These are phyloP conservation scores for Hortiboletus flavorubellus DNA, from an alignment of 768 basidiomycete genomes.

Conservation along the genomic window DNA sequence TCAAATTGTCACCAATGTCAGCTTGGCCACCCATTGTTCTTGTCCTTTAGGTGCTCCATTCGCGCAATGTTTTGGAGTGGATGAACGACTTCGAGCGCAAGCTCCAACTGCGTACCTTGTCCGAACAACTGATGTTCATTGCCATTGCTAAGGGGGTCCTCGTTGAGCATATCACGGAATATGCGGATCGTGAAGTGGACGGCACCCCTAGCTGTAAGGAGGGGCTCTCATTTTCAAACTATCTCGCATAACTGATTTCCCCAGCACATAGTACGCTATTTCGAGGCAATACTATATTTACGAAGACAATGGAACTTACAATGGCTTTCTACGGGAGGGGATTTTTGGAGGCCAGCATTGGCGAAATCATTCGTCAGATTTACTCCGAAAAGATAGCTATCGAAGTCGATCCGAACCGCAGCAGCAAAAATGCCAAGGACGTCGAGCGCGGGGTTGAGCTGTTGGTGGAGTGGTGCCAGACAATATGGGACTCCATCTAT, in stretches of 20 bases:
- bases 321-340: conserved; percentile 80
- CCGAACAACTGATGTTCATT: conserved; percentile 61
- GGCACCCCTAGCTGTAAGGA: conserved; percentile 60
- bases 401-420: conserved; percentile 77
- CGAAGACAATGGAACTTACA: conserved; percentile 73
- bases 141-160: conserved; percentile 65
- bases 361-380: conserved; percentile 62
- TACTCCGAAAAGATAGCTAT: conserved; percentile 72
- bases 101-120: conserved; percentile 61
- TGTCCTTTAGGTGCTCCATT: conserved; percentile 35
- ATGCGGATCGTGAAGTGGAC: conserved; percentile 69
- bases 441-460: conserved; percentile 64
- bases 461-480: conserved; percentile 73
- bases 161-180: conserved; percentile 65
- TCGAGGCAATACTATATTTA: conserved; percentile 62
- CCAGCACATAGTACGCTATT: conserved; percentile 76
- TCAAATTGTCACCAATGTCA: background rate
- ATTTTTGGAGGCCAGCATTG: conserved; percentile 80
- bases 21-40: background rate
- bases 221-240: background rate
- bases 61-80: conserved; percentile 71
- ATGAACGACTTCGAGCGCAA: conserved; percentile 67
- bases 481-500: conserved; percentile 82
- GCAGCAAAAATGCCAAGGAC: conserved; percentile 56
- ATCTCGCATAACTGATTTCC: background rate